Evolutionary conservation across 495 filamentous ascomycete species (phyloP).

Genomic region (Penicillium manginii): DNA sequence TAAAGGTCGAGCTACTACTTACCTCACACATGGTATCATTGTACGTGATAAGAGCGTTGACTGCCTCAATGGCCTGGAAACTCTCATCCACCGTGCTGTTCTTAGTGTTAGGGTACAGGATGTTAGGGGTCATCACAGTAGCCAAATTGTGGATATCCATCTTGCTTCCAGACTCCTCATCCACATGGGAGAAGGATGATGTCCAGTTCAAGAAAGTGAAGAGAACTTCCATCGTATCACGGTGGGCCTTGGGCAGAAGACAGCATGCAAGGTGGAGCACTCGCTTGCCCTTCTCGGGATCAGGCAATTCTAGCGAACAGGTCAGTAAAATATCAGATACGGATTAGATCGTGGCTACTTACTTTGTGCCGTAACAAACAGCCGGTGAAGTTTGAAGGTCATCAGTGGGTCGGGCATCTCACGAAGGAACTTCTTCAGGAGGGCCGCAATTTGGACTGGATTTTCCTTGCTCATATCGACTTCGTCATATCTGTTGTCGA

Average conservation of each 20-base stretch:
- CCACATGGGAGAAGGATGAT: slow-evolving; percentile 93
- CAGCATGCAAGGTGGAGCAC: slow-evolving; percentile 93
- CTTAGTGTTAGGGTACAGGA: slow-evolving; percentile 77
- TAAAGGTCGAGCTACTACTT: slow-evolving; percentile 40
- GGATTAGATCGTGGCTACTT: slow-evolving; percentile 33
- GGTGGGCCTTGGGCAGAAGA: slow-evolving; percentile 87
- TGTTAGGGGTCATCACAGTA: slow-evolving; percentile 97
- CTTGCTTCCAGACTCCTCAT: slow-evolving; percentile 89
- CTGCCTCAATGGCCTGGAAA: slow-evolving; percentile 89
- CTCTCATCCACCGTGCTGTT: slow-evolving; percentile 75
- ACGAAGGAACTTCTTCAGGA: slow-evolving; percentile 93
- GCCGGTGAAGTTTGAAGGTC: slow-evolving; percentile 89
- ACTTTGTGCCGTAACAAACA: slow-evolving; percentile 90
- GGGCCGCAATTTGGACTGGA: slow-evolving; percentile 90
- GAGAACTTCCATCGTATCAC: slow-evolving; percentile 92
- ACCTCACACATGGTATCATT: slow-evolving; percentile 98
- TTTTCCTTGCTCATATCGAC: slow-evolving; percentile 83
- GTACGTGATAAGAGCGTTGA: slow-evolving; percentile 84
- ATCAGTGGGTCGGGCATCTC: slow-evolving; percentile 94
- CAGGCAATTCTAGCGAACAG: slow-evolving; percentile 66
- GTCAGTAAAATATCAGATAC: slow-evolving; percentile 29
- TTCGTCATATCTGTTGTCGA: slow-evolving; percentile 82
- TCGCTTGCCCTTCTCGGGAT: slow-evolving; percentile 79
- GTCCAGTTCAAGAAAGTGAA: slow-evolving; percentile 98
- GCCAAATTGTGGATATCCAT: slow-evolving; percentile 99